Evolutionary conservation across 768 basidiomycete species (phyloP).

Genomic region (Pulveroboletus sp.): DNA sequence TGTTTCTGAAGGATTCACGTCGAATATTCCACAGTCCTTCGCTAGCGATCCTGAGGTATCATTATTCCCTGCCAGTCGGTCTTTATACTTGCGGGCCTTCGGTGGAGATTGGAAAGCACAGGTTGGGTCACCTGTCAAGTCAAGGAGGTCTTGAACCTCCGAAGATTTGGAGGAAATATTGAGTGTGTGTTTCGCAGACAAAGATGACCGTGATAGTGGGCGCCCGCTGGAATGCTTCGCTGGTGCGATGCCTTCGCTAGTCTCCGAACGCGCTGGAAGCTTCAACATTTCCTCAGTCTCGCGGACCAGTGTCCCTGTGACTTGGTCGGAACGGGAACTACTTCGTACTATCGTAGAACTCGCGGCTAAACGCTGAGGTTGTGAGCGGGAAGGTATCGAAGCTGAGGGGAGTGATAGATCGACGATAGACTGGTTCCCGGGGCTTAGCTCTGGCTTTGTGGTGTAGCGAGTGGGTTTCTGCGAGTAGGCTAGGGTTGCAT

Average conservation of each 20-base stretch:
- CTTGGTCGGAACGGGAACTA: conserved; percentile 52
- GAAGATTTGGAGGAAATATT: conserved; percentile 42
- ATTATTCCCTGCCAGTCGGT: conserved; percentile 76
- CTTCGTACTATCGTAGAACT: conserved; percentile 24
- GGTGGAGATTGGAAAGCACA: conserved; percentile 9
- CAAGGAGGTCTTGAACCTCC: conserved; percentile 16
- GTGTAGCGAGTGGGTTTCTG: conserved; percentile 15
- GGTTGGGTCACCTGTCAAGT: conserved; percentile 11
- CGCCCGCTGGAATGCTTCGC: conserved; percentile 18
- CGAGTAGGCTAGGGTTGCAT: conserved; percentile 46
- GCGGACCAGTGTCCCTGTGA: conserved; percentile 50
- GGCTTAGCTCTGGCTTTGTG: conserved; percentile 12
- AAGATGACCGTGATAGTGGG: conserved; percentile 36
- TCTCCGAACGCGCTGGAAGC: conserved; percentile 10
- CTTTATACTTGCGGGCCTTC: conserved; percentile 37
- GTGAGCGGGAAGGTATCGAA: conserved; percentile 19
- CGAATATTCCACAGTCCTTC: conserved; percentile 15
- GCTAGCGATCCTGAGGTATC: conserved; percentile 28
- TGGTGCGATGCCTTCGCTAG: conserved; percentile 11
- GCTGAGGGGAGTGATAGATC: conserved; percentile 22
- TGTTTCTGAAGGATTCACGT: conserved; percentile 25
- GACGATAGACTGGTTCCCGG: conserved; percentile 13
- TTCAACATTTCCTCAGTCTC: conserved; percentile 24
- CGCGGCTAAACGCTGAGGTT: conserved; percentile 14
- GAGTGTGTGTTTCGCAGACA: conserved; percentile 47